phyloP scores from a whole-genome alignment of 768 basidiomycete species.

The Tricholoma sp. region DNA sequence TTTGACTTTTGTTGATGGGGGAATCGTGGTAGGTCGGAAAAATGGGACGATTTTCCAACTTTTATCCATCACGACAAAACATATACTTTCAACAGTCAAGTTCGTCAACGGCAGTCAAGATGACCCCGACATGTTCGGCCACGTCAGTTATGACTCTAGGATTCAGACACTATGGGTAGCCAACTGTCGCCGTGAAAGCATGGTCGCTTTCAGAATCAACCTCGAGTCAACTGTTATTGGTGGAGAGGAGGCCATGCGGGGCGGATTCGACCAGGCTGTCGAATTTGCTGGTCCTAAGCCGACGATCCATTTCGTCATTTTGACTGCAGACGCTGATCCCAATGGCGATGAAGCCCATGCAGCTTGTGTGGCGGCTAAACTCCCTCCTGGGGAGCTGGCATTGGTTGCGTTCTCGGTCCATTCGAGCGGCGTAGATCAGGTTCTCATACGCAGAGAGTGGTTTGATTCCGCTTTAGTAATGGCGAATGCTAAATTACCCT shows the following conservation, averaged over 20 bases:
- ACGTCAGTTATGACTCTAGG: slow-evolving; percentile 77
- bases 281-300: slow-evolving; percentile 83
- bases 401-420: slow-evolving; percentile 88
- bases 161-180: slow-evolving; percentile 88
- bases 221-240: slow-evolving; percentile 57
- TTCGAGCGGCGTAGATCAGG: slow-evolving; percentile 83
- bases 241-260: slow-evolving; percentile 58
- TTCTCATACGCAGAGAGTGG: slow-evolving; percentile 84
- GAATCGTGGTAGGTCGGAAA: slow-evolving; percentile 79
- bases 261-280: slow-evolving; percentile 74
- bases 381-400: slow-evolving; percentile 70
- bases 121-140: slow-evolving; percentile 84
- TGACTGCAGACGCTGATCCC: slow-evolving; percentile 81
- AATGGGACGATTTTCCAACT: slow-evolving; percentile 85
- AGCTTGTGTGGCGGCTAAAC: slow-evolving; percentile 78
- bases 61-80: slow-evolving; percentile 68
- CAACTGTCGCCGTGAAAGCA: slow-evolving; percentile 78
- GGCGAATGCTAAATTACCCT: slow-evolving; percentile 60
- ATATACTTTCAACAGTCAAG: slow-evolving; percentile 71
- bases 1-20: slow-evolving; percentile 79
- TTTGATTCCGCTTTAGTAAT: slow-evolving; percentile 61
- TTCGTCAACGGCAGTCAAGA: slow-evolving; percentile 69
- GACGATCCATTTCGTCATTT: slow-evolving; percentile 85
- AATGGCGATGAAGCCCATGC: slow-evolving; percentile 79
- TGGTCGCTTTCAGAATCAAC: slow-evolving; percentile 74